Conservation (phyloP, 371 early-diverging fungal genomes). For the Syncephalastrum racemosum region DNA sequence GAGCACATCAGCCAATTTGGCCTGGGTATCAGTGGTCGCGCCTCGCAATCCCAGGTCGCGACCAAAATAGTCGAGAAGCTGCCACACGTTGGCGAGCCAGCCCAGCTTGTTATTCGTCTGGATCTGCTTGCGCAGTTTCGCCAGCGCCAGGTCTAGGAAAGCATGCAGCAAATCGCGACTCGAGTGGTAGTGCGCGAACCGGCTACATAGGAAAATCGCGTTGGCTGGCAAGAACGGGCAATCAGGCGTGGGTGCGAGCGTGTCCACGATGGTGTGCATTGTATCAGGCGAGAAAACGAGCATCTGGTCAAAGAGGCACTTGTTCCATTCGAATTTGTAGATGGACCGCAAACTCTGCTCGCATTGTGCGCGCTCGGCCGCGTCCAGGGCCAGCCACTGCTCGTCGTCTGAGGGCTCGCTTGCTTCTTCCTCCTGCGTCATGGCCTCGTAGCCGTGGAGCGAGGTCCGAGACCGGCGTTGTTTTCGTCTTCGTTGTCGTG, state of each 20-base stretch:
- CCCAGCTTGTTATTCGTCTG: constrained; percentile 52
- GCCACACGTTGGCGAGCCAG: constrained; percentile 81
- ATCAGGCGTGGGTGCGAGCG: constrained; percentile 53
- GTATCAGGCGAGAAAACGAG: constrained; percentile 78
- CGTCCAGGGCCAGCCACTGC: constrained; percentile 5
- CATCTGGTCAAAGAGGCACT: constrained; percentile 83
- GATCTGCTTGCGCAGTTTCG: constrained; percentile 50
- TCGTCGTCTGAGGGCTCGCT: constrained; percentile 16
- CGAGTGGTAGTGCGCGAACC: constrained; percentile 82
- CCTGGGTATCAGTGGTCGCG: constrained; percentile 61
- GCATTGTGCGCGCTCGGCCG: constrained; percentile 18
- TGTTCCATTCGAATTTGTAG: constrained; percentile 70
- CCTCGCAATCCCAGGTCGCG: constrained; percentile 71
- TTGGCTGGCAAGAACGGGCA: constrained; percentile 76
- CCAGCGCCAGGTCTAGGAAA: constrained; percentile 56
- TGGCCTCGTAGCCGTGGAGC: constrained; percentile 7
- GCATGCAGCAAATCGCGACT: constrained; percentile 63
- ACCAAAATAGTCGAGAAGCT: constrained; percentile 76
- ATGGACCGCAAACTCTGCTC: constrained; percentile 23
- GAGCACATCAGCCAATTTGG: constrained; percentile 63
- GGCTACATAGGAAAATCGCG: constrained; percentile 81
- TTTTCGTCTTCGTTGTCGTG: background rate
- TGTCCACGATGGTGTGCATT: constrained; percentile 65
- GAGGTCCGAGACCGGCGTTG: constrained; percentile 6
- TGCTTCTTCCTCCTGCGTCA: constrained; percentile 29